Conservation (phyloP, 371 early-diverging fungal genomes). For the Mucor indicus region DNA sequence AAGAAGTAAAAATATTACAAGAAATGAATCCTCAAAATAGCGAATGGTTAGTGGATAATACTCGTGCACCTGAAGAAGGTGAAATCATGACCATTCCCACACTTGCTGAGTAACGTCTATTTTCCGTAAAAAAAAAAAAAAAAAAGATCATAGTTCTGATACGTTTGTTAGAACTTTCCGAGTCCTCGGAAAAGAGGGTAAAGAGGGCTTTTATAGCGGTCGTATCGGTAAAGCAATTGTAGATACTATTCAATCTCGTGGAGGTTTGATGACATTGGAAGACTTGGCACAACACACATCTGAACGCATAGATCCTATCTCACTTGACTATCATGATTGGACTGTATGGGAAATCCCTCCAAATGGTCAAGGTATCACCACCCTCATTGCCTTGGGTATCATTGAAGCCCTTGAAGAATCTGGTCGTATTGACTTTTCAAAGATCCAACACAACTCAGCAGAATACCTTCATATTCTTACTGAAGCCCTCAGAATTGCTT, state of each 20-base stretch:
- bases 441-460: conserved; percentile 55
- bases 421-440: conserved; percentile 34
- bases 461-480: conserved; percentile 68
- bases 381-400: conserved; percentile 73
- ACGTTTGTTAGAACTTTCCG: conserved; percentile 52
- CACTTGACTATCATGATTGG: conserved; percentile 61
- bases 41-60: conserved; percentile 60
- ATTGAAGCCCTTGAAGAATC: conserved; percentile 54
- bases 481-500: conserved; percentile 71
- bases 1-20: no score
- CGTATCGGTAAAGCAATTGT: conserved; percentile 74
- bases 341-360: conserved; percentile 77
- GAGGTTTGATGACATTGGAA: conserved; percentile 72
- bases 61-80: conserved; percentile 59
- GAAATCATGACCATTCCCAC: conserved; percentile 62
- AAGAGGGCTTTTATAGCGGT: conserved; percentile 80
- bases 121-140: no score
- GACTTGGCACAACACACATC: conserved; percentile 70
- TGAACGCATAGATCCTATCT: conserved; percentile 61
- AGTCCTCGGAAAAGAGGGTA: conserved; percentile 61
- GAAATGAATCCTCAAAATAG: background rate
- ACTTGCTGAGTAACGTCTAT: conserved; percentile 66
- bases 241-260: conserved; percentile 51
- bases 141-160: no score
- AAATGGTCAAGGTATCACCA: conserved; percentile 76